phyloP scores from a whole-genome alignment of 2,329 filamentous ascomycete genomes.

The Nothopassalora personata region DNA sequence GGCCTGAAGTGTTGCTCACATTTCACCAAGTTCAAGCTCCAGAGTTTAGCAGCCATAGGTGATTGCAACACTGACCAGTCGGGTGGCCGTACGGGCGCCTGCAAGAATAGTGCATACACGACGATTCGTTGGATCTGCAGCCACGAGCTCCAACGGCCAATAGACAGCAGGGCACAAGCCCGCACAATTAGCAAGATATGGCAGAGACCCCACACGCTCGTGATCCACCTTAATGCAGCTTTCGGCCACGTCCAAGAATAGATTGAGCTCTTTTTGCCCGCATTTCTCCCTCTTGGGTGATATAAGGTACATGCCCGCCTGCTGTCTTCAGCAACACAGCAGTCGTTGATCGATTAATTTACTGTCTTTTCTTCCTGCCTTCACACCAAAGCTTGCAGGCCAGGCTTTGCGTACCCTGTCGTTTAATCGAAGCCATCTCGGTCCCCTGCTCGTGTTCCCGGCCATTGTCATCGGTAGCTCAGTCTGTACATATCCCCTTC shows the following conservation, averaged over 20 bases:
- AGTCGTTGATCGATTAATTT: slow-evolving; percentile 44
- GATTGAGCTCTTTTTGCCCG: slow-evolving; percentile 35
- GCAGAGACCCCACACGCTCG: slow-evolving; percentile 19
- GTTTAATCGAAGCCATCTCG: slow-evolving; percentile 33
- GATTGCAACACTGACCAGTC: slow-evolving; percentile 21
- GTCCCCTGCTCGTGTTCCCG: slow-evolving; percentile 30
- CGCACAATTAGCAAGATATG: slow-evolving; percentile 24
- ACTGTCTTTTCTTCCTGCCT: slow-evolving; percentile 36
- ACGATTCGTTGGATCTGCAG: slow-evolving; percentile 25
- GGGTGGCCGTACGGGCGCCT: slow-evolving; percentile 17
- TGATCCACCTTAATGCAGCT: slow-evolving; percentile 12
- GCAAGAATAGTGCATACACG: slow-evolving; percentile 21
- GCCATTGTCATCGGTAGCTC: slow-evolving; percentile 29
- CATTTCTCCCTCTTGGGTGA: slow-evolving; percentile 39
- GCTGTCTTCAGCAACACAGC: slow-evolving; percentile 35
- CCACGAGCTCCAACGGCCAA: slow-evolving; percentile 22
- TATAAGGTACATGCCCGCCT: slow-evolving; percentile 43
- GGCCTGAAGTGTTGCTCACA: slow-evolving; percentile 2
- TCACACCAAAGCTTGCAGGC: slow-evolving; percentile 42
- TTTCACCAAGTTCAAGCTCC: slow-evolving; percentile 10
- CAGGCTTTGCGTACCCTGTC: slow-evolving; percentile 44
- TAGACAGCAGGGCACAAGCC: slow-evolving; percentile 17
- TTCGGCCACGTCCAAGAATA: slow-evolving; percentile 43
- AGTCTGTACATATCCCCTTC: slow-evolving; percentile 37
- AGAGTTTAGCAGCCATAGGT: slow-evolving; percentile 14